Evolutionary conservation across 2,329 filamentous ascomycete species (phyloP).

Genomic region (Botrytis porri): DNA sequence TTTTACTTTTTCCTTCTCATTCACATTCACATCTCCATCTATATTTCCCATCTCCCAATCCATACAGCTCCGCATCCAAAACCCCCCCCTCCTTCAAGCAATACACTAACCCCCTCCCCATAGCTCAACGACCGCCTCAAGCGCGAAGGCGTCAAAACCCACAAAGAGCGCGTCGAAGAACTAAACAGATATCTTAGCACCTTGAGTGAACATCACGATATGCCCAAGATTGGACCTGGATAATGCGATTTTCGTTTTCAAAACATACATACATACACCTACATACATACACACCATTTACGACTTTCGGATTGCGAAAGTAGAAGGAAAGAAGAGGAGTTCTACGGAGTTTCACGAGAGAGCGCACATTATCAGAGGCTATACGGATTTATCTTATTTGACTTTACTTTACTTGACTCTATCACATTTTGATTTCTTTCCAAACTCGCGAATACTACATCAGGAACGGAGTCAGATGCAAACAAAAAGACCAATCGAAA

Average conservation of each 20-base stretch:
- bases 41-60: neutral
- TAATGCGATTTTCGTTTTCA: constrained; percentile 41
- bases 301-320: neutral
- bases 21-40: neutral
- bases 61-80: neutral
- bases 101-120: constrained; percentile 6
- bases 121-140: constrained; percentile 79
- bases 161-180: constrained; percentile 95
- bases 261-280: neutral
- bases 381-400: neutral
- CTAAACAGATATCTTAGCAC: constrained; percentile 90
- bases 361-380: neutral
- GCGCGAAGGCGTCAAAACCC: constrained; percentile 82
- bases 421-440: neutral
- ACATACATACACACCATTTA: neutral
- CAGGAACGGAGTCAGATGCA: neutral
- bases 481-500: neutral
- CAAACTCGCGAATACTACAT: neutral
- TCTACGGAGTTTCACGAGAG: neutral
- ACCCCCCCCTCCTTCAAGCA: neutral
- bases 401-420: neutral
- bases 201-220: constrained; percentile 96
- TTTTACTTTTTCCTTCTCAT: neutral
- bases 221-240: constrained; percentile 62
- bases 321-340: neutral